phyloP scores from a whole-genome alignment of 257 asterid genomes.

The Striga asiatica region DNA sequence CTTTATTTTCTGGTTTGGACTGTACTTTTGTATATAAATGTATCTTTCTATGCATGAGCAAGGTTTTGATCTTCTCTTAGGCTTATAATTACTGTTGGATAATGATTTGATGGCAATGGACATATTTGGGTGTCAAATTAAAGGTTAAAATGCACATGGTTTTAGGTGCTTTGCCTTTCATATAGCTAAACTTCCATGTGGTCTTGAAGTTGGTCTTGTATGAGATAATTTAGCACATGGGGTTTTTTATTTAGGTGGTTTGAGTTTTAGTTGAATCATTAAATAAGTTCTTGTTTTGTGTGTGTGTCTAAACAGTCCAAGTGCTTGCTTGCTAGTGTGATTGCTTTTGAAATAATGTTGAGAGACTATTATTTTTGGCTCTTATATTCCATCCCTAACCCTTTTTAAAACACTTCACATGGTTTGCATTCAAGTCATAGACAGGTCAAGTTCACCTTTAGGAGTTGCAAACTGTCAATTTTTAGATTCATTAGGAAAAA shows the following conservation, averaged over 20 bases:
- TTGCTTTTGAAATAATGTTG: neutral
- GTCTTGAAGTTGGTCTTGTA: too few species aligned
- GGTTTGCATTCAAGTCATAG: slow-evolving; percentile 6
- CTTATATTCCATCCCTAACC: neutral
- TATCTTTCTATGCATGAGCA: slow-evolving; percentile 11
- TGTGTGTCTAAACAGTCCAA: neutral
- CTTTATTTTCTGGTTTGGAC: slow-evolving; percentile 12
- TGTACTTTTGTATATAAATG: slow-evolving; percentile 35
- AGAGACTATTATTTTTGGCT: neutral
- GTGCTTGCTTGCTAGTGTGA: slow-evolving; percentile 4
- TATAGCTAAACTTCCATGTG: too few species aligned
- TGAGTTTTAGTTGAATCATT: slow-evolving; percentile 17
- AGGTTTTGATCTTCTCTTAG: slow-evolving; percentile 31
- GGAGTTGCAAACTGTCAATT: neutral
- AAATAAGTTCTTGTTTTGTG: slow-evolving; percentile 12
- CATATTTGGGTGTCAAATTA: too few species aligned
- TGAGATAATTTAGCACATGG: slow-evolving; percentile 23
- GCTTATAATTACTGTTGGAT: slow-evolving; percentile 34
- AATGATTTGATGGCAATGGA: slow-evolving; percentile 31
- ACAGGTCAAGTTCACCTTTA: slow-evolving; percentile 3
- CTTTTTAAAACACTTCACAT: slow-evolving; percentile 13
- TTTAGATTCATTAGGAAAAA: too few species aligned
- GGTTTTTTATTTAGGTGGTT: too few species aligned
- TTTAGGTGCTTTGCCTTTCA: too few species aligned
- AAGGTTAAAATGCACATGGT: too few species aligned